Evolutionary conservation across 1,284 basidiomycete genomes (phyloP).

Genomic region (Fomes fomentarius): DNA sequence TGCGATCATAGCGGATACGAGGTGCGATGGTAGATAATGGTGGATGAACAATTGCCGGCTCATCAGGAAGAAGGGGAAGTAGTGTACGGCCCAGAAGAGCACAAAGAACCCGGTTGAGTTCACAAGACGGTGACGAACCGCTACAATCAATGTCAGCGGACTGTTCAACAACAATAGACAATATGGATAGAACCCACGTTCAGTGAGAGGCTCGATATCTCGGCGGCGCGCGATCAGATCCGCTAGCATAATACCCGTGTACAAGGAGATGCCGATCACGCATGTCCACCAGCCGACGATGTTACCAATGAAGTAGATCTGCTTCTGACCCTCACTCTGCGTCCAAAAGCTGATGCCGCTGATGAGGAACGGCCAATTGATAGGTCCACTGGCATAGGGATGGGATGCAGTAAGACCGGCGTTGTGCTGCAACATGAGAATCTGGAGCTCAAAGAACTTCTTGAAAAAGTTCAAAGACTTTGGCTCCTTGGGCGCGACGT

Average conservation of each 20-base stretch:
- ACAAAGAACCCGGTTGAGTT: constrained; percentile 97
- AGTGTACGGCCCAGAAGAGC: constrained; percentile 94
- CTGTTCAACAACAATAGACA: not conserved
- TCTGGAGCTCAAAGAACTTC: constrained; percentile 93
- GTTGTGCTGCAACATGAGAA: constrained; percentile 98
- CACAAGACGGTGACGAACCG: constrained; percentile 89
- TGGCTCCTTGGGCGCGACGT: constrained; percentile 63
- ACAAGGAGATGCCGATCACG: constrained; percentile 84
- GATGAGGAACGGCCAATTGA: constrained; percentile 98
- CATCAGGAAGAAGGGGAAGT: constrained; percentile 98
- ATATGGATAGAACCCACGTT: constrained; percentile 70
- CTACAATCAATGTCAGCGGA: constrained; percentile 41
- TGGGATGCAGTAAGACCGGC: constrained; percentile 93
- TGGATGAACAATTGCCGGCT: constrained; percentile 96
- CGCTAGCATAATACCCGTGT: constrained; percentile 87
- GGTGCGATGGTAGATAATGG: constrained; percentile 95
- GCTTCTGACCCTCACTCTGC: constrained; percentile 78
- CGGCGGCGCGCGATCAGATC: constrained; percentile 89
- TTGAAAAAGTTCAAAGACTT: constrained; percentile 90
- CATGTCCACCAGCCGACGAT: constrained; percentile 95
- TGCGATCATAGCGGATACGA: constrained; percentile 90
- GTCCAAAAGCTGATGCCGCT: constrained; percentile 99
- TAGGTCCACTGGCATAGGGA: constrained; percentile 92
- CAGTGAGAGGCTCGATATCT: constrained; percentile 84
- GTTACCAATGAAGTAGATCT: constrained; percentile 98